phyloP scores from a whole-genome alignment of 805 yeast genomes.

The Soucietia sequanensis region DNA sequence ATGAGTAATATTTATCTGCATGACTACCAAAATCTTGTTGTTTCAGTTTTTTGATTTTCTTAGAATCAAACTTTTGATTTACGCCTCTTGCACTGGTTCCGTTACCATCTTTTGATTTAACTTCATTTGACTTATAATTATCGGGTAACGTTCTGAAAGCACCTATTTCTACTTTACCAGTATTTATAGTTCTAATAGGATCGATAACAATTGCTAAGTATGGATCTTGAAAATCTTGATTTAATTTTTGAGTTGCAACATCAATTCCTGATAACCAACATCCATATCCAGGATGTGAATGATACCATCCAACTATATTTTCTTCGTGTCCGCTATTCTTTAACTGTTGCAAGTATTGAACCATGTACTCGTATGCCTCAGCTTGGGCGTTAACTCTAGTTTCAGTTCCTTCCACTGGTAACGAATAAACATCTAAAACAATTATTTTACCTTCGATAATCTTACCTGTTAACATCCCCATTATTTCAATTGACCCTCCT shows the following conservation, averaged over 20 bases:
- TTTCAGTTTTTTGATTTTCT: not conserved
- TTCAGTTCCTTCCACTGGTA: slow-evolving; percentile 96
- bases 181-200: slow-evolving; percentile 64
- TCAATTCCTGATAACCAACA: slow-evolving; percentile 95
- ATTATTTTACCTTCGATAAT: slow-evolving; percentile 54
- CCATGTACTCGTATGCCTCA: slow-evolving; percentile 96
- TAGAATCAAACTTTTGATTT: not conserved
- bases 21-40: slow-evolving; percentile 67
- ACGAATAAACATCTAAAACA: slow-evolving; percentile 76
- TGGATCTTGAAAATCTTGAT: slow-evolving; percentile 90
- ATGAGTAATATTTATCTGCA: slow-evolving; percentile 63
- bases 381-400: slow-evolving; percentile 92
- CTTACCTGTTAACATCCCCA: slow-evolving; percentile 93
- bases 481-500: slow-evolving; percentile 87
- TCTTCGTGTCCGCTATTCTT: slow-evolving; percentile 49
- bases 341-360: slow-evolving; percentile 63
- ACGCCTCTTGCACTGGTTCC: not conserved
- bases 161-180: slow-evolving; percentile 76
- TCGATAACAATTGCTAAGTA: slow-evolving; percentile 86
- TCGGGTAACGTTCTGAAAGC: slow-evolving; percentile 76
- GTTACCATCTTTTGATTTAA: slow-evolving; percentile 1
- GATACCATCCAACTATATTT: slow-evolving; percentile 95
- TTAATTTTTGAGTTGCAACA: slow-evolving; percentile 81
- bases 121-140: slow-evolving; percentile 13
- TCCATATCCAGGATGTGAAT: slow-evolving; percentile 94